Base-by-base conservation (phyloP, 2,329 filamentous ascomycete species). In the Didymella sp. region DNA sequence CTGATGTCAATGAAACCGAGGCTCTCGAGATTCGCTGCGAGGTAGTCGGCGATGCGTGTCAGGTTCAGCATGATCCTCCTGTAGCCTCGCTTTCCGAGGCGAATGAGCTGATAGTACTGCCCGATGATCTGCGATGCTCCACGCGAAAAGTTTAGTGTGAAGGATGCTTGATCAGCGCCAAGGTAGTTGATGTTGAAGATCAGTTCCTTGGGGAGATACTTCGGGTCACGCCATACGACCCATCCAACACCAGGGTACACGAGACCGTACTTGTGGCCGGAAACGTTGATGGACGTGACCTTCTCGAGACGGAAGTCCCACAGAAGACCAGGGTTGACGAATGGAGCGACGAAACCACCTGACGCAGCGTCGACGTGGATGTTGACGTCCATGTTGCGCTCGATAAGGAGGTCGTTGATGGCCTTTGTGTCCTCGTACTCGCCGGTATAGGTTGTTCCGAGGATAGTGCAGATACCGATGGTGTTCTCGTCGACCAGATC, bases 181-280 rank as follows among this genome's bases (percentile, higher is more conserved):
- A 97, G 89, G 79, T 98, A 98, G 84, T 97, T 97, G 85, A 98
- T 97, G 84, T 96, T 97, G 86, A 98, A 98, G 69, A 98, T 92
- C 21, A 97, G 87, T 71, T 97, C 93, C 73, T 94, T 84, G 7
- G 94, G 94, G 2, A 72, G 65, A 51, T 68, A 72, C 55, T 66
- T 95, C 89, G 47, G 91, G 85, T 35, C 85, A 44, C 93, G 87
- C 92, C 93, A 97, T 64, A 97, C 82, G 11, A 94, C 87, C 94
- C 94, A 98, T 56, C 94, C 94, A 13, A 98, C 91, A 75, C 94
- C 93, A 0, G 93, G 93, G 74, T 97, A 96, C 0, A 81, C 83
- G 47, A 86, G 78, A 15, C 88, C 87, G 65, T 89, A 88, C 81
- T 97, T 97, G 83, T 97, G 94, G 17, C 94, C 94, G 0, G 92